Evolutionary conservation across 257 asterid genomes (phyloP).

Genomic region (Solanum peruvianum): DNA sequence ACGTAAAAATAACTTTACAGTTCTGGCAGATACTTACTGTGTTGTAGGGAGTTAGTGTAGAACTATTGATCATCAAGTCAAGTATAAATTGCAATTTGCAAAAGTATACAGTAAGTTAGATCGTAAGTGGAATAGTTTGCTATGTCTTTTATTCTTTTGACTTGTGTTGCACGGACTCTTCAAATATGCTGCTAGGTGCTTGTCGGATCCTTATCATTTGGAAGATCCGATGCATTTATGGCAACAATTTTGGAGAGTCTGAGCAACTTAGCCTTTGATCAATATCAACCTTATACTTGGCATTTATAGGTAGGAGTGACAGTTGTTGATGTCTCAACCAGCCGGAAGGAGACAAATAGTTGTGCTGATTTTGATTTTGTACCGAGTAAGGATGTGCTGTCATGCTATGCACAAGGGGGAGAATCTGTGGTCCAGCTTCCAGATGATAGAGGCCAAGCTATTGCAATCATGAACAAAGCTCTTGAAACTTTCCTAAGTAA

Average conservation of each 20-base stretch:
- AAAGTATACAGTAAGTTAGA: neutral
- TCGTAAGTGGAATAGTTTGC: neutral
- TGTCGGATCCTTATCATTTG: neutral
- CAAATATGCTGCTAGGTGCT: neutral
- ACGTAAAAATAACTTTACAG: neutral
- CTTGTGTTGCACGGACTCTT: neutral
- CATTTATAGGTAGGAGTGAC: constrained; percentile 52
- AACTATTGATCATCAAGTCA: neutral
- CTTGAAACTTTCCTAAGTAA: no score
- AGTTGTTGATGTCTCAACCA: constrained; percentile 69
- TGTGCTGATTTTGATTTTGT: no score
- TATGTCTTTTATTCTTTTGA: no score
- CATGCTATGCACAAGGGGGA: no score
- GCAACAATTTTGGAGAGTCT: neutral
- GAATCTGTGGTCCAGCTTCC: no score
- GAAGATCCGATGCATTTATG: neutral
- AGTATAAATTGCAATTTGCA: neutral
- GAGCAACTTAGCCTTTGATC: neutral
- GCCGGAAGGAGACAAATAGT: constrained; percentile 26
- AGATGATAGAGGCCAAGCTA: no score
- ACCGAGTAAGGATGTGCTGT: no score
- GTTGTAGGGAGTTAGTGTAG: neutral
- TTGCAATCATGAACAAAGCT: no score
- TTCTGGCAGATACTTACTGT: neutral
- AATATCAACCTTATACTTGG: neutral